Percentiles rank a stretch among this genome's conserved stretches.
Evolutionary conservation across 495 filamentous ascomycete genomes (phyloP).

Genomic region (Trichocladium antarcticum): DNA sequence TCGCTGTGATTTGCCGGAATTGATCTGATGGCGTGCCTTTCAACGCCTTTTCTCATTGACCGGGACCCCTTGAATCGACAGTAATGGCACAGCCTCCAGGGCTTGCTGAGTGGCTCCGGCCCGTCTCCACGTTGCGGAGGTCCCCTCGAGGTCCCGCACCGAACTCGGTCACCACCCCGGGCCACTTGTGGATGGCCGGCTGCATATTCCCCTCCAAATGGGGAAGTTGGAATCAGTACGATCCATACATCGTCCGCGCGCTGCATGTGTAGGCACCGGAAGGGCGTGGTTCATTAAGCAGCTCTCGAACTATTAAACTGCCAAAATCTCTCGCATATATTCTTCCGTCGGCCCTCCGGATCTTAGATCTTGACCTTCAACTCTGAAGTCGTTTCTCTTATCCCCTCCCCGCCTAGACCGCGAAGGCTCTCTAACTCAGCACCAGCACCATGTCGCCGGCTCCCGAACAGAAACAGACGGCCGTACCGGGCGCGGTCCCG

Average conservation of each 20-base stretch:
- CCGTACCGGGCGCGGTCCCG: not conserved
- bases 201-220: constrained; percentile 7
- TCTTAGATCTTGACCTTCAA: no score
- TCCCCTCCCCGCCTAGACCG: no score
- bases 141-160: no score
- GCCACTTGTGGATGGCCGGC: not conserved
- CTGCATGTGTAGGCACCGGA: not conserved
- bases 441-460: not conserved
- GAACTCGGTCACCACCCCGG: no score
- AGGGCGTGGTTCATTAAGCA: not conserved
- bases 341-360: no score
- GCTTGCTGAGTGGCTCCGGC: no score
- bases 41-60: not conserved
- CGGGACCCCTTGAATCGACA: not conserved
- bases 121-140: no score
- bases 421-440: not conserved
- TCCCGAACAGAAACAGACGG: not conserved
- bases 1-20: not conserved
- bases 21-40: not conserved
- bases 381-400: no score
- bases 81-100: not conserved
- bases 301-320: no score
- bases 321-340: no score
- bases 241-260: not conserved
- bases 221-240: constrained; percentile 8